Evolutionary conservation across 1,284 basidiomycete species (phyloP).

Genomic region (Apiotrichum mycotoxinovorans): DNA sequence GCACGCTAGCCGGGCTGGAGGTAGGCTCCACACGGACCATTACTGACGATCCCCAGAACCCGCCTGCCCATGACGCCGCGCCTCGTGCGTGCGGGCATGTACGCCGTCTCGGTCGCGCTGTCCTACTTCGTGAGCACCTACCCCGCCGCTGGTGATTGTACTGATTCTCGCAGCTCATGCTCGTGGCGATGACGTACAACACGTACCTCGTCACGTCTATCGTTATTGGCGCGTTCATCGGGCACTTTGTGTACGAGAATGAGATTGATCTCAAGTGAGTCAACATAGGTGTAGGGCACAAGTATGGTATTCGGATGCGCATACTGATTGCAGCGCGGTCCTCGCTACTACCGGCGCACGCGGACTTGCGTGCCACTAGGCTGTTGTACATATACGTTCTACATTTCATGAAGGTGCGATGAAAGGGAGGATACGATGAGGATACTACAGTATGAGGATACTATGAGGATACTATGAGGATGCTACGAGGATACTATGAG

Average conservation of each 20-base stretch:
- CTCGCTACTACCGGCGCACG: not conserved
- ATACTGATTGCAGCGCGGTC: slow-evolving; percentile 1
- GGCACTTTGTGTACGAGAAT: slow-evolving; percentile 47
- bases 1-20: too few relatives aligned
- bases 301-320: too few relatives aligned
- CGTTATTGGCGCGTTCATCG: slow-evolving; percentile 47
- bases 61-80: slow-evolving; percentile 25
- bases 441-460: too few relatives aligned
- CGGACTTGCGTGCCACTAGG: slow-evolving; percentile 9
- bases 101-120: slow-evolving; percentile 41
- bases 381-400: not conserved
- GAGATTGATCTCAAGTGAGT: slow-evolving; percentile 44
- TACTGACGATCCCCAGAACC: slow-evolving; percentile 16
- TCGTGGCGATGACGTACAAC: slow-evolving; percentile 53
- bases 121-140: slow-evolving; percentile 45
- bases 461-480: too few relatives aligned
- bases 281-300: not conserved
- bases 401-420: too few relatives aligned
- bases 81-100: slow-evolving; percentile 35
- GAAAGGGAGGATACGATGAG: too few relatives aligned
- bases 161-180: slow-evolving; percentile 44
- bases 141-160: not conserved
- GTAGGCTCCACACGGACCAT: not conserved
- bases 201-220: slow-evolving; percentile 49
- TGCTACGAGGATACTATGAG: too few relatives aligned